These are phyloP conservation scores for Xylogone sp. DNA, from an alignment of 2,329 filamentous ascomycete species.

Conservation along the genomic window DNA sequence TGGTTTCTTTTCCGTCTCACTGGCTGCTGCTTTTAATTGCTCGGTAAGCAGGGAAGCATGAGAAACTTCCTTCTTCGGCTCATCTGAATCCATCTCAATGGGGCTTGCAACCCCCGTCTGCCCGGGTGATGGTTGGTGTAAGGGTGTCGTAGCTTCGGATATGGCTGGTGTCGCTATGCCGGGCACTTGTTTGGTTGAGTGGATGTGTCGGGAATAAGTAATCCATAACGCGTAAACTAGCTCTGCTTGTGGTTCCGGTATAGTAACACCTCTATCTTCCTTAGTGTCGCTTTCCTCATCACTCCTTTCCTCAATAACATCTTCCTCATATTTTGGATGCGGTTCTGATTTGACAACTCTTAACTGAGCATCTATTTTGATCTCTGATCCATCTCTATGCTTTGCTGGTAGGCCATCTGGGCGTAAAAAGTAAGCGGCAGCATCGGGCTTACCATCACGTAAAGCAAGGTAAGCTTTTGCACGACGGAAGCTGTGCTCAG, in stretches of 20 bases:
- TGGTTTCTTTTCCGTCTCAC: conserved; percentile 51
- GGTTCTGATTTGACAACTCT: conserved; percentile 88
- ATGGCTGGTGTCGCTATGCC: conserved; percentile 60
- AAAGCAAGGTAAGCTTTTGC: conserved; percentile 81
- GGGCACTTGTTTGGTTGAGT: conserved; percentile 62
- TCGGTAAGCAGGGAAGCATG: conserved; percentile 47
- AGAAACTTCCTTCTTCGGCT: conserved; percentile 34
- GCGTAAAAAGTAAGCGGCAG: conserved; percentile 72
- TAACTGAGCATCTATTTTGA: conserved; percentile 96
- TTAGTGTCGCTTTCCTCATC: conserved; percentile 42
- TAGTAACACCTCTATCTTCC: conserved; percentile 29
- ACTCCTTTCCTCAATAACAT: conserved; percentile 60
- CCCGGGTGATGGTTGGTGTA: conserved; percentile 75
- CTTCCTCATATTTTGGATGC: conserved; percentile 52
- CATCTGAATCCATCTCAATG: conserved; percentile 50
- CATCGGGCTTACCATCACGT: conserved; percentile 77
- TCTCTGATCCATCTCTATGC: conserved; percentile 86
- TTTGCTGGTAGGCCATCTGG: conserved; percentile 81
- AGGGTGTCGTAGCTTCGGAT: conserved; percentile 65
- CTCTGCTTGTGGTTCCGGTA: conserved; percentile 55
- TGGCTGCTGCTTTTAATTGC: conserved; percentile 54
- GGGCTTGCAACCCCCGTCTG: conserved; percentile 60
- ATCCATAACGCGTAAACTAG: conserved; percentile 96
- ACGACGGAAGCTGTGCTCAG: conserved; percentile 91
- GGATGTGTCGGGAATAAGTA: conserved; percentile 90